Evolutionary conservation across 2,329 filamentous ascomycete genomes (phyloP), one percentile per base, ranked within the genome.

Genomic region (Pezicula neosporulosa): DNA sequence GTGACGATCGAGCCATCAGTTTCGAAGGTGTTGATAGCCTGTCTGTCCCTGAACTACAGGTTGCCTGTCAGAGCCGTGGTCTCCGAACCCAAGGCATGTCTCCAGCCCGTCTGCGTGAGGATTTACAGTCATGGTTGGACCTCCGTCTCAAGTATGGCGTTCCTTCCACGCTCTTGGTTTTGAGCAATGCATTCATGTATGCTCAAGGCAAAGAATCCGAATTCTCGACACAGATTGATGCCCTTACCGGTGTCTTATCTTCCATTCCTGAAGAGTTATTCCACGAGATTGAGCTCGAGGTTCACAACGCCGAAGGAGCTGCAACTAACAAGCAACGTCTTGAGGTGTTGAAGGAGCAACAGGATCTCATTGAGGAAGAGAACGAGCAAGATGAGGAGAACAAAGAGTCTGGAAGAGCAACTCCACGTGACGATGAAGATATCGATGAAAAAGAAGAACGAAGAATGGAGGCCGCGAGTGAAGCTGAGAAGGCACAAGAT

Each of bases 261-360:
- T 92, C 89, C 54, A 97, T 99, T 56, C 94, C 94, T 3, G 94
- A 99, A 72, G 94, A 99, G 71, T 80, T 99, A 38, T 99, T 95
- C 89, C 94, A 99, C 78, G 94, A 99, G 77, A 97, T 99, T 57
- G 94, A 97, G 73, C 87, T 99, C 30, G 94, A 99, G 75, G 91
- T 99, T 9, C 90, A 97, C 78, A 96, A 87, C 55, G 92, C 93
- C 45, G 94, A 99, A 74, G 94, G 94, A 55, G 93, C 92, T 10
- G 94, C 94, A 21, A 99, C 94, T 59, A 99, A 99, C 82, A 97
- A 95, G 81, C 94, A 97, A 78, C 88, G 94, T 69, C 87, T 99
- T 39, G 94, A 99, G 76, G 94, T 99, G 15, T 81, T 99, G 67
- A 95, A 91, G 81, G 94, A 99, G 76, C 94, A 99, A 76, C 89